Percentiles rank a stretch among this genome's conserved stretches.
Evolutionary conservation across 768 basidiomycete genomes (phyloP).

Genomic region (Mycena vulgaris): DNA sequence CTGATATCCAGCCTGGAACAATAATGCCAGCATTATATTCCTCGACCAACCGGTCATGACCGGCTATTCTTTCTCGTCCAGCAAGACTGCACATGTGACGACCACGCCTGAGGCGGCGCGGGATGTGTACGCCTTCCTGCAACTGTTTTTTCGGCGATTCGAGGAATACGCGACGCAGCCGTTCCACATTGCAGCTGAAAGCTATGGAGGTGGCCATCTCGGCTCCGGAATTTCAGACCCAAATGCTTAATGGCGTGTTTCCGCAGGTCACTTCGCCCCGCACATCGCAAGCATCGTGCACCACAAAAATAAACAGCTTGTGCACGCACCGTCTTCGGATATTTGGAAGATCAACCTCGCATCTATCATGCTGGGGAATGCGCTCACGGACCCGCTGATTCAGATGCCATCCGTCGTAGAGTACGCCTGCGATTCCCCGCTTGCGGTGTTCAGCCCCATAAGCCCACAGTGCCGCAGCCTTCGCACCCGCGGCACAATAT

Average conservation of each 20-base stretch:
- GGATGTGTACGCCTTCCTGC: conserved; percentile 90
- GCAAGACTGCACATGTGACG: conserved; percentile 81
- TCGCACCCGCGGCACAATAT: conserved; percentile 21
- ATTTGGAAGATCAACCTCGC: conserved; percentile 15
- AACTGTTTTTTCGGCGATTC: conserved; percentile 83
- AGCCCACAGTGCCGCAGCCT: conserved; percentile 17
- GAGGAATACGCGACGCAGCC: conserved; percentile 76
- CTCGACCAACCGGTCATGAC: conserved; percentile 89
- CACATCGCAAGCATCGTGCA: conserved; percentile 18
- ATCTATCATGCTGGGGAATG: conserved; percentile 24
- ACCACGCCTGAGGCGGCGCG: conserved; percentile 88
- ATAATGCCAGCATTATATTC: conserved; percentile 82
- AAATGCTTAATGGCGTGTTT: conserved; percentile 7
- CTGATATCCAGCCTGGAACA: conserved; percentile 72
- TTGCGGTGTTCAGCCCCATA: conserved; percentile 17
- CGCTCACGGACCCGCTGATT: conserved; percentile 27
- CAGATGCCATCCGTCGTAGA: conserved; percentile 30
- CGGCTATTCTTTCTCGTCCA: conserved; percentile 85
- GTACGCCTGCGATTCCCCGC: conserved; percentile 19
- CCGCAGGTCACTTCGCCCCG: neutral
- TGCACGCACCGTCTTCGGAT: conserved; percentile 20
- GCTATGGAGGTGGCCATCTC: conserved; percentile 66
- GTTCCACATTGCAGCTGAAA: conserved; percentile 88
- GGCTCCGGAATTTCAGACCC: neutral
- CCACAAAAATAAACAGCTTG: conserved; percentile 25